Base-by-base conservation (phyloP, 805 yeast species). In the Wickerhamiella azymoides region DNA sequence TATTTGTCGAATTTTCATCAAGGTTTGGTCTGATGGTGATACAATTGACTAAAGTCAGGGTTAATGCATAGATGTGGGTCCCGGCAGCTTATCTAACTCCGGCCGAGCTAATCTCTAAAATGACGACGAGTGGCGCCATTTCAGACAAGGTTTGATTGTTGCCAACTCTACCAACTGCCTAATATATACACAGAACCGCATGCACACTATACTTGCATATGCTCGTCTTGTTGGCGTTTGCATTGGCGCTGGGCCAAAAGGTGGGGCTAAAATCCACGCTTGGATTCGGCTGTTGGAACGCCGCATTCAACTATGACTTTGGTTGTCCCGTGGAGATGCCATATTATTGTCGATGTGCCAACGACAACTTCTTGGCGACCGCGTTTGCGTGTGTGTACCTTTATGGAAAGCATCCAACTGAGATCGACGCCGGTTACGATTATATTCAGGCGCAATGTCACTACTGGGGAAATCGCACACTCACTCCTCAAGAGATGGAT, bases 281-380 rank as follows among this genome's bases (percentile, higher is more conserved):
- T 4, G 65, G 64, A 2, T 50, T 53, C 39, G 58, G 55, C 1
- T 61, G 65, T 49, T 57, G 60, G 54, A 61, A 52, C 45, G 47
- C 57, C n/a, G 63, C 64, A 2, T 47, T 52, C 24, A 50, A 47
- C 11, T 62, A 57, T 57, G 51, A 58, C 46, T 61, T 59, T 38
- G 57, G 56, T 8, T 60, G 64, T 36, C 55, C 58, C 0, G 25
- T 26, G 2, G 58, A 47, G 16, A 43, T 53, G 5, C 58, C 57
- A 0, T 49, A 38, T 27, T 47, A 53, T 26, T 58, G 64, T 45
- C 50, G 56, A 6, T 62, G 65, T 40, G 37, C 43, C 18, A 58
- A 50, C 24, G 50, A 50, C 9, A 53, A 54, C 19, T 60, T 60
- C 38, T 42, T 62, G 25, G 57, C 59, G 1, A 61, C 65, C 1